Evolutionary conservation across 345 rosid genomes (phyloP).

Genomic region (Aquilaria sinensis): DNA sequence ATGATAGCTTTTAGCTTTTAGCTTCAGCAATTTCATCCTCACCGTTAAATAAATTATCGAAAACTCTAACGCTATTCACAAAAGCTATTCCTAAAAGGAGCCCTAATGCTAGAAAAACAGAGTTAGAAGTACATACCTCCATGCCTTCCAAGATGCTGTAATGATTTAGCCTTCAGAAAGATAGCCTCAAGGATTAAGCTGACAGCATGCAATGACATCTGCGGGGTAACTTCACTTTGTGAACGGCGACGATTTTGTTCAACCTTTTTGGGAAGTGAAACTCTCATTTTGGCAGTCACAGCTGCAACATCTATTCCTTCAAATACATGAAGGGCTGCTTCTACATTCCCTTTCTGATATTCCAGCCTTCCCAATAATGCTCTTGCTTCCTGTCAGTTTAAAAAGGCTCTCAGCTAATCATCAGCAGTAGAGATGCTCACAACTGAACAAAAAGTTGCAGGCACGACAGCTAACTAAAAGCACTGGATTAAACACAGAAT

Average conservation of each 20-base stretch:
- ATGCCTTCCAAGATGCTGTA: constrained; percentile 56
- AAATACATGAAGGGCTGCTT: constrained; percentile 63
- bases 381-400: constrained; percentile 58
- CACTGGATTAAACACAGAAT: too few species aligned
- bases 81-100: background rate
- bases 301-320: constrained; percentile 62
- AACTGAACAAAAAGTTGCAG: too few species aligned
- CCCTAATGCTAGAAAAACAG: too few species aligned
- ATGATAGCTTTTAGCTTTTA: too few species aligned
- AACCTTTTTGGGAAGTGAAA: constrained; percentile 38
- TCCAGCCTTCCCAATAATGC: constrained; percentile 71
- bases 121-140: constrained; percentile 29
- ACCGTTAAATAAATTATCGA: too few species aligned
- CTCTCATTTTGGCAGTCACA: constrained; percentile 46
- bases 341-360: constrained; percentile 62
- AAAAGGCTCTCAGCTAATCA: constrained; percentile 1
- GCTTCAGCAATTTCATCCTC: too few species aligned
- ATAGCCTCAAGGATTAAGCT: constrained; percentile 60
- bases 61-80: background rate
- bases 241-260: constrained; percentile 39
- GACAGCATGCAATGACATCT: constrained; percentile 66
- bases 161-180: constrained; percentile 59
- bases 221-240: constrained; percentile 31
- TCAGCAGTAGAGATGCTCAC: too few species aligned
- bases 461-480: too few species aligned